These are phyloP conservation scores for Solanum piurae DNA, from an alignment of 257 asterid species.

Conservation along the genomic window DNA sequence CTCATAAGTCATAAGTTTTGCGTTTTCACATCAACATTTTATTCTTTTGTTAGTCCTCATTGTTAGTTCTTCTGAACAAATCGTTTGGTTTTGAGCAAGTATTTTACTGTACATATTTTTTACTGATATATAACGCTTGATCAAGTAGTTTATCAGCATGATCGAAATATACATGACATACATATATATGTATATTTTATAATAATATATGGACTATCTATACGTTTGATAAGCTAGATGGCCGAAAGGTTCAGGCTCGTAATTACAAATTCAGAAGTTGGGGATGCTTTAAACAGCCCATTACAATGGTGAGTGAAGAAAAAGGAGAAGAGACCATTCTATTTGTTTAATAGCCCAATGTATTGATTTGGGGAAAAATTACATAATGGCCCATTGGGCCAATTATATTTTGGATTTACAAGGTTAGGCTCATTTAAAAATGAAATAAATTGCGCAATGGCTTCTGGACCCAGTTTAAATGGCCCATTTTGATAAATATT, in stretches of 20 bases:
- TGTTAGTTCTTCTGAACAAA: neutral
- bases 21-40: neutral
- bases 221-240: neutral
- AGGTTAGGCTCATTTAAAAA: neutral
- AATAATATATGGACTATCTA: neutral
- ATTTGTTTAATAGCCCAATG: neutral
- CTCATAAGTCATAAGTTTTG: neutral
- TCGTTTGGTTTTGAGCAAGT: neutral
- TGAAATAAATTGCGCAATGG: neutral
- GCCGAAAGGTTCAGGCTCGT: neutral
- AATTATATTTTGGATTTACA: neutral
- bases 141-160: neutral
- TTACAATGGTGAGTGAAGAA: neutral
- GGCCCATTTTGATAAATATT: neutral
- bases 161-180: too few relatives aligned
- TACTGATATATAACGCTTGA: neutral
- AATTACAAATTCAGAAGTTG: neutral
- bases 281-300: neutral
- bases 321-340: neutral
- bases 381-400: neutral
- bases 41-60: neutral
- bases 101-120: neutral
- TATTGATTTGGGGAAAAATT: neutral
- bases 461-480: neutral
- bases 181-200: too few relatives aligned